A percentile compares a stretch with the other conserved stretches of the same genome.
Evolutionary conservation across 805 yeast species (phyloP).

Genomic region (Jamesozyma lodderae): DNA sequence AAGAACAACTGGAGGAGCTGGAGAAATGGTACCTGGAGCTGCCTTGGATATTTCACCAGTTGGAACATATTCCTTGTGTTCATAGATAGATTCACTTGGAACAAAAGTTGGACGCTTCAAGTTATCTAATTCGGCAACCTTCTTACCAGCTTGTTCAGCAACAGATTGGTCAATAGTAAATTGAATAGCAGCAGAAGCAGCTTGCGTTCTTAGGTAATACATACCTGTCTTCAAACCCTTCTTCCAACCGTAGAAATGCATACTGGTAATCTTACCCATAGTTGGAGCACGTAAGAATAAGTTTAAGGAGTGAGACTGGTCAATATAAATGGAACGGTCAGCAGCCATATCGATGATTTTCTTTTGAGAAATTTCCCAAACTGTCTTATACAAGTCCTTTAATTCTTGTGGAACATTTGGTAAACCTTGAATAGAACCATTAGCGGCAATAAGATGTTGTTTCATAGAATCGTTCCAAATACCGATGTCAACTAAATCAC

Average conservation of each 20-base stretch:
- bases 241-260: slow-evolving; percentile 99
- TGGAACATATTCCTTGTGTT: slow-evolving; percentile 9
- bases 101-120: slow-evolving; percentile 33
- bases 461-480: slow-evolving; percentile 78
- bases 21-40: slow-evolving; percentile 4
- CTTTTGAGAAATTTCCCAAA: slow-evolving; percentile 92
- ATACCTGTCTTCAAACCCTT: slow-evolving; percentile 97
- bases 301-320: slow-evolving; percentile 90
- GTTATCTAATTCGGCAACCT: slow-evolving; percentile 28
- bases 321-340: slow-evolving; percentile 70
- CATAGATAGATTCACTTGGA: slow-evolving; percentile 16
- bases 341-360: slow-evolving; percentile 77
- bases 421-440: slow-evolving; percentile 80
- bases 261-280: slow-evolving; percentile 90
- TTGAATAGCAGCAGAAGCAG: slow-evolving; percentile 95
- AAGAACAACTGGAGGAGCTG: slow-evolving; percentile 1
- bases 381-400: slow-evolving; percentile 80
- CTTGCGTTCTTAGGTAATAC: slow-evolving; percentile 95
- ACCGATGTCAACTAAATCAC: slow-evolving; percentile 73
- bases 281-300: slow-evolving; percentile 84
- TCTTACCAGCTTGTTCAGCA: slow-evolving; percentile 81
- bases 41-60: slow-evolving; percentile 9
- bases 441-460: slow-evolving; percentile 60
- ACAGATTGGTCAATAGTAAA: slow-evolving; percentile 80
- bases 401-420: slow-evolving; percentile 64